These are phyloP conservation scores for Carpinus viminea DNA, from an alignment of 306 rosid species.

Conservation along the genomic window DNA sequence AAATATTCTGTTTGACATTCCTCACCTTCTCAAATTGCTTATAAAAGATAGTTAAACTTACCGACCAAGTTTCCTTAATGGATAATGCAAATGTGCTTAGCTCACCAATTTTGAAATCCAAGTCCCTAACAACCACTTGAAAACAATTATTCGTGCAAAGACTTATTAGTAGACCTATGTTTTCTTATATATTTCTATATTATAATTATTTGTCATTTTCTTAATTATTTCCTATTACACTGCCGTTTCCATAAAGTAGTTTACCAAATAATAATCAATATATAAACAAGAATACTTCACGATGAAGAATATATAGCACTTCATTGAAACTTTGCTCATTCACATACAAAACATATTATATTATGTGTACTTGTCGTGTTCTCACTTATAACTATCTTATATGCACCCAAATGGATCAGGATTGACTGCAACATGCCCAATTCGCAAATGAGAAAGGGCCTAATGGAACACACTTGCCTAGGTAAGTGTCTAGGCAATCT, in stretches of 20 bases:
- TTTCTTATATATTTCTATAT: background rate
- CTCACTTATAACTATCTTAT: background rate
- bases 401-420: too few species aligned
- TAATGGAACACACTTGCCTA: too few species aligned
- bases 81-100: conserved; percentile 31
- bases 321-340: conserved; percentile 7
- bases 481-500: too few species aligned
- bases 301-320: conserved; percentile 24
- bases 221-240: background rate
- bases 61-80: conserved; percentile 7
- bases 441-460: too few species aligned
- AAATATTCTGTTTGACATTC: conserved; percentile 20
- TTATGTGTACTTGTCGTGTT: background rate
- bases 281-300: conserved; percentile 1
- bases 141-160: background rate
- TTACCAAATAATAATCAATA: background rate
- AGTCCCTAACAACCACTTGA: background rate
- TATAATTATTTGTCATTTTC: background rate
- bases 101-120: conserved; percentile 34
- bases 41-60: background rate
- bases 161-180: background rate
- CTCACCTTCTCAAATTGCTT: background rate
- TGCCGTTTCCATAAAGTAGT: background rate
- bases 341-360: background rate
- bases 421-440: too few species aligned